Conservation (phyloP, 768 basidiomycete genomes). For the Gloeophyllum trabeum region DNA sequence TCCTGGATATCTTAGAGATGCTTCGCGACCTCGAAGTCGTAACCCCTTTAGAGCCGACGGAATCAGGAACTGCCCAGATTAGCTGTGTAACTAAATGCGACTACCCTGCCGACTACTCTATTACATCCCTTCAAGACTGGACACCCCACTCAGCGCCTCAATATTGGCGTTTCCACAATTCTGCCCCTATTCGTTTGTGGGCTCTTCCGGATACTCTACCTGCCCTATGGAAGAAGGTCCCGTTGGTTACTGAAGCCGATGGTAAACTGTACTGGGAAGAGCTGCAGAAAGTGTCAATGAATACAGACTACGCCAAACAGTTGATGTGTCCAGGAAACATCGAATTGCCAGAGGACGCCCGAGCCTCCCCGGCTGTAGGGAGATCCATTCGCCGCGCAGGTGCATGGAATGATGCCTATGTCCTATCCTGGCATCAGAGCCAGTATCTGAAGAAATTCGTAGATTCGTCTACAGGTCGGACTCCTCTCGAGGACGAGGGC, state of each 20-base stretch:
- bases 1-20: slow-evolving; percentile 51
- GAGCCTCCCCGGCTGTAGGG: slow-evolving; percentile 20
- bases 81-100: slow-evolving; percentile 30
- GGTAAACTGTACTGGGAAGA: slow-evolving; percentile 46
- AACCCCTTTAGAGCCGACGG: slow-evolving; percentile 41
- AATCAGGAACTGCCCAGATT: slow-evolving; percentile 29
- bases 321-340: slow-evolving; percentile 10
- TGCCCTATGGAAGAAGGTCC: slow-evolving; percentile 41
- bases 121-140: slow-evolving; percentile 31
- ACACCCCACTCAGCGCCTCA: slow-evolving; percentile 36
- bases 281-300: slow-evolving; percentile 35
- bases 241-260: slow-evolving; percentile 26
- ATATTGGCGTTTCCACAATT: slow-evolving; percentile 52
- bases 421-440: slow-evolving; percentile 56
- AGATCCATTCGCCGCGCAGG: slow-evolving; percentile 44
- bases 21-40: slow-evolving; percentile 48
- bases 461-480: slow-evolving; percentile 26
- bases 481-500: slow-evolving; percentile 38
- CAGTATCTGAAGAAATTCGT: slow-evolving; percentile 48
- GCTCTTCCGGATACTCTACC: slow-evolving; percentile 36
- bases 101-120: slow-evolving; percentile 35
- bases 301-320: slow-evolving; percentile 18
- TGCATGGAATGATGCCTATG: slow-evolving; percentile 54
- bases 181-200: slow-evolving; percentile 53
- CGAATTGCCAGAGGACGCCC: slow-evolving; percentile 13